Evolutionary conservation across 768 basidiomycete genomes (phyloP).

Genomic region (Ephemerocybe angulata): DNA sequence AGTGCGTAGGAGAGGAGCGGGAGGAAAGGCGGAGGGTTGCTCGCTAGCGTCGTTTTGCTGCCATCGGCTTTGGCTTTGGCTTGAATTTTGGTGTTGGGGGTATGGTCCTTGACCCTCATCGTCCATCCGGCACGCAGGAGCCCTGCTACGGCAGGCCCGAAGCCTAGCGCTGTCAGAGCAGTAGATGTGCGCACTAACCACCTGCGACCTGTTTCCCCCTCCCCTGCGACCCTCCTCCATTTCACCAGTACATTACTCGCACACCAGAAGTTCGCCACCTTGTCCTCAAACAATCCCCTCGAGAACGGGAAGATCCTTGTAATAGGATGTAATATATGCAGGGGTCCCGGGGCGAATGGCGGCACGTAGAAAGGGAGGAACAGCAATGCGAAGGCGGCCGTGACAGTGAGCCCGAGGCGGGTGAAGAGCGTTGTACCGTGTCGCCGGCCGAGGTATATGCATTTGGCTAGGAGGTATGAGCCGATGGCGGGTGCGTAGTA

Average conservation of each 20-base stretch:
- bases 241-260: slow-evolving; percentile 86
- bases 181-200: slow-evolving; percentile 66
- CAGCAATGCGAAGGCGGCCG: slow-evolving; percentile 59
- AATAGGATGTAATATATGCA: slow-evolving; percentile 58
- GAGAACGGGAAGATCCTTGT: slow-evolving; percentile 87
- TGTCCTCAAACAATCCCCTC: slow-evolving; percentile 90
- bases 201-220: slow-evolving; percentile 41
- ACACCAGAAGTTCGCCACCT: slow-evolving; percentile 98
- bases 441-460: slow-evolving; percentile 68
- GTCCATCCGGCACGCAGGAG: slow-evolving; percentile 35
- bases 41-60: slow-evolving; percentile 10
- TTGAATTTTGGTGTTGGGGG: background rate
- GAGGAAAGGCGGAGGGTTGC: slow-evolving; percentile 44
- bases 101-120: slow-evolving; percentile 13
- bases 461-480: slow-evolving; percentile 85
- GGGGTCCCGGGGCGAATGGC: slow-evolving; percentile 47
- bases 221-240: slow-evolving; percentile 42
- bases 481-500: slow-evolving; percentile 95
- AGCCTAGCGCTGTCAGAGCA: slow-evolving; percentile 63
- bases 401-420: slow-evolving; percentile 61
- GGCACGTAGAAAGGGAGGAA: slow-evolving; percentile 76
- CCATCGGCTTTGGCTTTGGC: background rate
- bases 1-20: slow-evolving; percentile 78
- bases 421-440: slow-evolving; percentile 52
- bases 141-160: slow-evolving; percentile 56